Evolutionary conservation across 305 asterid genomes (phyloP), one percentile per base, ranked within the genome.

Genomic region (Fraxinus platypoda): DNA sequence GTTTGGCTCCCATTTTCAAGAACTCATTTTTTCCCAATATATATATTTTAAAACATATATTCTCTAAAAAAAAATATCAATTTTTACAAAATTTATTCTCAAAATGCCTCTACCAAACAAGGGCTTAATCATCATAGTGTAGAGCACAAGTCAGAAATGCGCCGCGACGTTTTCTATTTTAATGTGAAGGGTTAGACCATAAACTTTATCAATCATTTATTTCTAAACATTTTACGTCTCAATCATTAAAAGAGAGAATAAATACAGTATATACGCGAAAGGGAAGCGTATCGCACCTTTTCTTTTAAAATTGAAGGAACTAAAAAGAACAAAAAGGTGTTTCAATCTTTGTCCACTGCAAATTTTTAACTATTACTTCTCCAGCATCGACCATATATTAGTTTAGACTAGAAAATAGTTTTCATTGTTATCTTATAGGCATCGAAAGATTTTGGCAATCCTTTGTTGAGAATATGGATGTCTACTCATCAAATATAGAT

Each of bases 341-440:
- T 37, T 59, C 78, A 19, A 77, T 52, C 64, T 46, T 34, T 54
- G 46, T 74, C 62, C 86, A 82, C 85, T 81, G 71, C 80, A 30
- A 71, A 38, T 6, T 68, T 26, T 26, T 66, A 25, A 66, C 31
- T n/a, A 9, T 30, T 33, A 15, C 25, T 33, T 25, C 66, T 74
- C 84, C 82, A 81, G 80, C 75, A 82, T 78, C 85, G 86, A 78
- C 85, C 88, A 85, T 84, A 46, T 81, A 17, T 15, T 64, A 64
- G 7, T 25, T 35, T 74, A 71, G 43, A 81, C 35, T 84, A 74
- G 8, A 77, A 33, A 37, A 77, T 72, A 37, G 17, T 52, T 83
- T 31, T 64, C 26, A 75, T 66, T 57, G 35, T 70, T 86, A 79
- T 85, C 52, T 85, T 6, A 89, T 85, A 74, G 87, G 89, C 80